These are phyloP conservation scores for Lentinula edodes DNA, from an alignment of 768 basidiomycete species.

Conservation along the genomic window DNA sequence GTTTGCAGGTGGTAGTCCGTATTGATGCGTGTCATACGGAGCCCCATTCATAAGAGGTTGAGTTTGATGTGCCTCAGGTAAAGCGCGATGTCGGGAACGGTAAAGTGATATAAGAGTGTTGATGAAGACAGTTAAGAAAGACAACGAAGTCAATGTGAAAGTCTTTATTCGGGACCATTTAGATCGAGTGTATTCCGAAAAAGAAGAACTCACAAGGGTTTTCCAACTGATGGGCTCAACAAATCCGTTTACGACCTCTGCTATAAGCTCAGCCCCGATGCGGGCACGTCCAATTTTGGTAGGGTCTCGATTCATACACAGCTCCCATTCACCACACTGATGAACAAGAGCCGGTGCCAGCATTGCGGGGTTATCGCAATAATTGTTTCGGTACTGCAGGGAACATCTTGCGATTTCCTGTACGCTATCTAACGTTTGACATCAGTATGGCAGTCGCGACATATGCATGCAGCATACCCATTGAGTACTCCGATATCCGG, in stretches of 20 bases:
- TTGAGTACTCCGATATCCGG: conserved; percentile 80
- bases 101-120: conserved; percentile 77
- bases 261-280: conserved; percentile 91
- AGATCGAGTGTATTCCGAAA: not conserved
- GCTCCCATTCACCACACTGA: conserved; percentile 86
- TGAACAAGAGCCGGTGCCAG: conserved; percentile 72
- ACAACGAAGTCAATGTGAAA: conserved; percentile 70
- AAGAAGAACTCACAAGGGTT: conserved; percentile 62
- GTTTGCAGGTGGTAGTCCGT: conserved; percentile 42
- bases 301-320: conserved; percentile 94
- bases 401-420: conserved; percentile 91
- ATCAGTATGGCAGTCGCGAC: not conserved
- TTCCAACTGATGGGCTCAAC: conserved; percentile 98
- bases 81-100: conserved; percentile 57
- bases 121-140: conserved; percentile 75
- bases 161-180: conserved; percentile 32
- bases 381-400: conserved; percentile 73
- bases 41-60: conserved; percentile 30
- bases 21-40: conserved; percentile 41
- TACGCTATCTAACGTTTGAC: conserved; percentile 59
- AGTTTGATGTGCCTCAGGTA: conserved; percentile 23
- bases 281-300: conserved; percentile 82
- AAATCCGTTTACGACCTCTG: conserved; percentile 93
- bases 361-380: conserved; percentile 67
- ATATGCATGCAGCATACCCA: conserved; percentile 48